Percentiles rank a stretch among this genome's conserved stretches.
These are phyloP conservation scores for Puya raimondii DNA, from an alignment of 176 grass and related monocot genomes.

Conservation along the genomic window DNA sequence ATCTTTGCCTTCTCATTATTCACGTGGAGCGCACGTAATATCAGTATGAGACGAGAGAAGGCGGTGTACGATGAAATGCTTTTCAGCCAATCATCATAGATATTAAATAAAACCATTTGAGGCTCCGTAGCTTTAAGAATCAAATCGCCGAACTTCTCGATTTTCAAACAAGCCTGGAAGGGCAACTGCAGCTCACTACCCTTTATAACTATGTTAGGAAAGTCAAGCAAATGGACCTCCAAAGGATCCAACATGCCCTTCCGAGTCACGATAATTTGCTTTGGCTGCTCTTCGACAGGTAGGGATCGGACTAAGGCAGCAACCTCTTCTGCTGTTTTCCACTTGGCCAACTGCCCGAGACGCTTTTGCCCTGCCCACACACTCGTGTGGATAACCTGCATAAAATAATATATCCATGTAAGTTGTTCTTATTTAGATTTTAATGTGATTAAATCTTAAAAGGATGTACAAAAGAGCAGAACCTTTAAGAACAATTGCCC, in stretches of 20 bases:
- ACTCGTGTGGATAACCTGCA: constrained; percentile 97
- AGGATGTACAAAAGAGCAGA: not conserved
- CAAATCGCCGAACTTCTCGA: constrained; percentile 97
- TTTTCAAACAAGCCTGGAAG: constrained; percentile 98
- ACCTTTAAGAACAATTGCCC: constrained; percentile 97
- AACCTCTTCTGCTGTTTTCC: constrained; percentile 99
- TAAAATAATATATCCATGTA: not conserved
- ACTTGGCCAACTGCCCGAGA: constrained; percentile 93
- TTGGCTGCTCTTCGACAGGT: constrained; percentile 95
- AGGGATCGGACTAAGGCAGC: constrained; percentile 89
- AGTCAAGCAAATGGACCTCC: constrained; percentile 96
- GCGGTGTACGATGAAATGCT: constrained; percentile 98
- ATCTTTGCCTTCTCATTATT: constrained; percentile 99
- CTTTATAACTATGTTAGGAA: constrained; percentile 97
- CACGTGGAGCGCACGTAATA: constrained; percentile 86
- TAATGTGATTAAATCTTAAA: constrained; percentile 2
- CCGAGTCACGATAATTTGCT: constrained; percentile 95
- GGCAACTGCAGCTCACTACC: constrained; percentile 94
- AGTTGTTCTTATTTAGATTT: not conserved
- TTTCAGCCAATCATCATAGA: constrained; percentile 99
- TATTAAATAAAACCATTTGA: constrained; percentile 96
- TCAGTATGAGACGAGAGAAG: constrained; percentile 89
- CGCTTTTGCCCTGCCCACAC: constrained; percentile 98
- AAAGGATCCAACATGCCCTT: constrained; percentile 98
- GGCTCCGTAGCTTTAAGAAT: constrained; percentile 97